Percentiles rank a stretch among this genome's conserved stretches.
These are phyloP conservation scores for Cyclostephanos tholiformis DNA, from an alignment of 108 stramenopile genomes.

Conservation along the genomic window DNA sequence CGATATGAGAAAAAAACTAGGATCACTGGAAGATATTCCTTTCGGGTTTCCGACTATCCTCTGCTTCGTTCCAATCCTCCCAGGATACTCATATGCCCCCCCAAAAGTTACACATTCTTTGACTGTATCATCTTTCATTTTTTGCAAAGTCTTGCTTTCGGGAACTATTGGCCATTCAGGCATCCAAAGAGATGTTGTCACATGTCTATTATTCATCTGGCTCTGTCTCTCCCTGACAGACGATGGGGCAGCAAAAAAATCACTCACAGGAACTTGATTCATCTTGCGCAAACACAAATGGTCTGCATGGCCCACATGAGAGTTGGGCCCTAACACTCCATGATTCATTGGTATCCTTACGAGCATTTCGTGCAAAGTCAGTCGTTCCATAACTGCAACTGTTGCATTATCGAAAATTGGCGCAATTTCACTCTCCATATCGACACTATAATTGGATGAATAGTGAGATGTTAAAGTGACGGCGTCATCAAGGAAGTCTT, in stretches of 20 bases:
- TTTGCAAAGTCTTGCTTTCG: neutral
- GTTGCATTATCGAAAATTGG: constrained; percentile 29
- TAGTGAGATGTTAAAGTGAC: constrained; percentile 23
- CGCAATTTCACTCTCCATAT: neutral
- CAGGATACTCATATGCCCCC: neutral
- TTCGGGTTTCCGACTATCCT: neutral
- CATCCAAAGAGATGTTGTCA: constrained; percentile 27
- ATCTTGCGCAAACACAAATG: constrained; percentile 32
- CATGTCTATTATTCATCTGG: neutral
- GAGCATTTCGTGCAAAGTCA: constrained; percentile 37
- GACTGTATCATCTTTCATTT: constrained; percentile 3
- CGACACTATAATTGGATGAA: neutral
- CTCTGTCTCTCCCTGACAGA: constrained; percentile 9
- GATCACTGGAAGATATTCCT: constrained; percentile 22
- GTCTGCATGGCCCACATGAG: constrained; percentile 39
- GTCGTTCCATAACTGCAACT: constrained; percentile 46
- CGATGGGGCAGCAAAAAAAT: constrained; percentile 59
- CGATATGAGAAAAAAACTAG: constrained; percentile 5
- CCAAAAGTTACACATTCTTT: constrained; percentile 7
- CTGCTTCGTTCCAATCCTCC: neutral
- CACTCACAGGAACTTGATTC: constrained; percentile 50
- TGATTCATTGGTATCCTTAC: constrained; percentile 44
- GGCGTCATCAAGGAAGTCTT: constrained; percentile 47
- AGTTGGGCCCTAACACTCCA: constrained; percentile 37
- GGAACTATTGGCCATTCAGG: neutral